Base-by-base conservation (phyloP, 768 basidiomycete genomes). In the Lentinula edodes region DNA sequence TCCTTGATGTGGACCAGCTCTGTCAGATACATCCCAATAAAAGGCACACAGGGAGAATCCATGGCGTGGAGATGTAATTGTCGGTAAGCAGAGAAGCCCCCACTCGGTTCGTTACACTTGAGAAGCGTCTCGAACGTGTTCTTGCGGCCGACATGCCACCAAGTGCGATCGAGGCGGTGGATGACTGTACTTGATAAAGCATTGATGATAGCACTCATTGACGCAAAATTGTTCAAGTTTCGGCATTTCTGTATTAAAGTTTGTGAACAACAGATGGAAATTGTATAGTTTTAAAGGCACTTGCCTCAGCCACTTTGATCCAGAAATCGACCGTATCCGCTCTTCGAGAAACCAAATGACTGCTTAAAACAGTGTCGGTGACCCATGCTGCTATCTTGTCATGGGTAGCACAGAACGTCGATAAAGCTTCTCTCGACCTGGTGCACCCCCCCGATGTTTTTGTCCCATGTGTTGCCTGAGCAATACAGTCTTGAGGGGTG, bases 231-330 rank as follows among this genome's bases (percentile, higher is more conserved):
- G 69, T 84, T 83, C 66, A 89, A 71, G 12, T 71, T 66, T 39
- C 78, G 80, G 71, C 86, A 90, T 80, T 83, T 87, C 89, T 91
- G 62, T n/a, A 63, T 58, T 8, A 36, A 23, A 28, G 28, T 28
- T 34, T 8, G n/a, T 61, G 16, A 34, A 28, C 34, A 58, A 51
- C 9, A 20, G 6, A 32, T 35, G 51, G 13, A 58, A 53, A 28
- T 46, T 18, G 20, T 34, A 13, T 8, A 45, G 28, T 8, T 2
- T 12, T 12, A 18, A 18, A 46, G 41, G n/a, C 12, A 70, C 81
- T 66, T 65, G 89, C 90, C 81, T 91, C 88, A 7, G 90, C 88
- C 18, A 90, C 86, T 68, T 82, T 86, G 65, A 91, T 86, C 89
- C 89, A 91, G 67, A 86, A 82, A 62, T 89, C 87, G 41, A 89